Evolutionary conservation across 805 yeast genomes (phyloP).

Genomic region (Wickerhamiella qilinensis): DNA sequence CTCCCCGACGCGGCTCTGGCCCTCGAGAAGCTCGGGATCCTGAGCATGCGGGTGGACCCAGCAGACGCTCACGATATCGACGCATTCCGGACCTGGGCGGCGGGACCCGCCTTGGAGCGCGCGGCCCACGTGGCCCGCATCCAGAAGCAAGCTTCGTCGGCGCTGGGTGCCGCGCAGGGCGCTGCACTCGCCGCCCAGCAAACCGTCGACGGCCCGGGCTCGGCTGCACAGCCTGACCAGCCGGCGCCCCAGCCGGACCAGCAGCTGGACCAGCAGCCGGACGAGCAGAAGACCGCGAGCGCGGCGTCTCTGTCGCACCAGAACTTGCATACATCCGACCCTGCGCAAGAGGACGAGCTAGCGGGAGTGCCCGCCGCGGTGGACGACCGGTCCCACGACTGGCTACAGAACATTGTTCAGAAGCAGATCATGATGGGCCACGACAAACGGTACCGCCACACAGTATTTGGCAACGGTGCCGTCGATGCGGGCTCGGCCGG

Average conservation of each 20-base stretch:
- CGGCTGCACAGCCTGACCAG: too few relatives aligned
- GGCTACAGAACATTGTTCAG: conserved; percentile 20
- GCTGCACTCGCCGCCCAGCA: conserved; percentile 14
- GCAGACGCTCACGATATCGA: conserved; percentile 32
- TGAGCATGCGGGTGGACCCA: conserved; percentile 40
- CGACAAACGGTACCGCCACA: conserved; percentile 18
- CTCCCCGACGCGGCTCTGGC: conserved; percentile 62
- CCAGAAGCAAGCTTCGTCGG: conserved; percentile 8
- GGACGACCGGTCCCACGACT: conserved; percentile 14
- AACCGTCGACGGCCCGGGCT: too few relatives aligned
- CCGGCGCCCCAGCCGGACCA: too few relatives aligned
- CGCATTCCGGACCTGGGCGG: conserved; percentile 37
- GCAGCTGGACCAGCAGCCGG: conserved; percentile 6
- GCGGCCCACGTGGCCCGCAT: conserved; percentile 10
- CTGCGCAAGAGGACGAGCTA: too few relatives aligned
- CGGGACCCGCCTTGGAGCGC: conserved; percentile 11
- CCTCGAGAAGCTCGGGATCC: conserved; percentile 42
- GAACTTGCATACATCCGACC: neutral
- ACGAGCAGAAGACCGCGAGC: conserved; percentile 6
- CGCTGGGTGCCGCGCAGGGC: conserved; percentile 14
- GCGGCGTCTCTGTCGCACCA: neutral
- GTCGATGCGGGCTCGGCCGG: too few relatives aligned
- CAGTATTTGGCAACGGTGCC: conserved; percentile 14
- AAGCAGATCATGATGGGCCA: conserved; percentile 23
- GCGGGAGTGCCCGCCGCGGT: neutral